Evolutionary conservation across 2,329 filamentous ascomycete genomes (phyloP), one percentile per base, ranked within the genome.

Genomic region (Ophiostoma sp.): DNA sequence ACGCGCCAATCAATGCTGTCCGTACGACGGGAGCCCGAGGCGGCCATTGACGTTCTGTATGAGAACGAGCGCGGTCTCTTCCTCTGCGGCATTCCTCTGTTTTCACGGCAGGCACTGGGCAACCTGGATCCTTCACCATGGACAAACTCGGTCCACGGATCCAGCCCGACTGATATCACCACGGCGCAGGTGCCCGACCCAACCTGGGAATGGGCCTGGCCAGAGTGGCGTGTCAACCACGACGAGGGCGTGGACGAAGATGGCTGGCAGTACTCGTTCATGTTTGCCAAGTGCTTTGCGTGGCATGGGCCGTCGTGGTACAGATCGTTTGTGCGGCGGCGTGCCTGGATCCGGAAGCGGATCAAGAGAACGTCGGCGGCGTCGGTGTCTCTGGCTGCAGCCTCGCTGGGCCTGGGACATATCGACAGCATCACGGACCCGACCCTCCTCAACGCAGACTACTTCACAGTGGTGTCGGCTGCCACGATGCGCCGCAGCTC

Each of bases 271-370:
- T 99, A 99, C 78, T 95, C 92, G 16, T 93, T 97, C 76, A 89
- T 91, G 72, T 99, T 98, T 76, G 81, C 82, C 72, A 86, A 84
- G 70, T 82, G 79, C 58, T 92, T 90, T 72, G 86, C 87, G 2
- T 99, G 95, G 95, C 95, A 99, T 77, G 89, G 89, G 3, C 90
- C 91, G 18, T 89, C 87, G 40, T 98, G 94, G 93, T 97, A 92
- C 78, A 94, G 93, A 76, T 96, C 92, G 1, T 99, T 94, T 75
- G 95, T 97, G n/a, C 85, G 95, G 47, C 83, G 95, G 73, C 85
- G 95, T 71, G 87, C 92, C 36, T 99, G 95, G 95, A 87, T 94
- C 67, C 84, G 95, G 60, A 90, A 91, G 76, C 84, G 95, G 45
- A 84, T 90, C 66, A 91, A 90, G 78, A 18, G 69, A 36, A 38